Conservation (phyloP, 352 stramenopile species). For the Globisporangium uncinulatum region DNA sequence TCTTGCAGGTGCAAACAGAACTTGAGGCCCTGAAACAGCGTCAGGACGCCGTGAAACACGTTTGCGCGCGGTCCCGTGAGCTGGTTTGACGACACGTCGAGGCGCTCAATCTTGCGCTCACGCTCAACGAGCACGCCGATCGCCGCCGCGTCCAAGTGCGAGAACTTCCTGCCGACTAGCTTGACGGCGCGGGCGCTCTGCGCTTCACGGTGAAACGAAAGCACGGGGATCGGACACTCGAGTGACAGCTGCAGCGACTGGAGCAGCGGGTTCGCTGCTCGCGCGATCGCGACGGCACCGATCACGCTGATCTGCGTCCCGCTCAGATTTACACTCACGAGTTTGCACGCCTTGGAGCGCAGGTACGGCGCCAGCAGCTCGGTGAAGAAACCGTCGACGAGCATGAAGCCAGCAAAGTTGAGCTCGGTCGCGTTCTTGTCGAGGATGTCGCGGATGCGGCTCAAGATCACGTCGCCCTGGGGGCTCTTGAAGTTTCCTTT, state of each 20-base stretch:
- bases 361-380: constrained; percentile 51
- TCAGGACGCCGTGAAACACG: constrained; percentile 51
- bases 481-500: constrained; percentile 64
- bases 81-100: constrained; percentile 49
- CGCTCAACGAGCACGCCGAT: constrained; percentile 46
- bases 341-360: constrained; percentile 38
- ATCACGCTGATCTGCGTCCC: constrained; percentile 48
- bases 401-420: constrained; percentile 43
- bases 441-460: constrained; percentile 41
- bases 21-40: constrained; percentile 39
- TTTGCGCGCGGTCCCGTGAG: constrained; percentile 42
- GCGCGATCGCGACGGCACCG: constrained; percentile 29
- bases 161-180: constrained; percentile 28
- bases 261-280: constrained; percentile 23
- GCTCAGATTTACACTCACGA: constrained; percentile 39
- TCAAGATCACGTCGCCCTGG: constrained; percentile 45
- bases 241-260: constrained; percentile 50
- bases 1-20: constrained; percentile 40
- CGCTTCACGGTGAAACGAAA: constrained; percentile 22
- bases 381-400: constrained; percentile 53
- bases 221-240: constrained; percentile 21
- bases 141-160: constrained; percentile 53
- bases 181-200: constrained; percentile 20
- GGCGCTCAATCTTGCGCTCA: constrained; percentile 37
- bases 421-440: constrained; percentile 28